Evolutionary conservation across 768 basidiomycete species (phyloP), one percentile per base, ranked within the genome.

Genomic region (Flagelloscypha sp.): DNA sequence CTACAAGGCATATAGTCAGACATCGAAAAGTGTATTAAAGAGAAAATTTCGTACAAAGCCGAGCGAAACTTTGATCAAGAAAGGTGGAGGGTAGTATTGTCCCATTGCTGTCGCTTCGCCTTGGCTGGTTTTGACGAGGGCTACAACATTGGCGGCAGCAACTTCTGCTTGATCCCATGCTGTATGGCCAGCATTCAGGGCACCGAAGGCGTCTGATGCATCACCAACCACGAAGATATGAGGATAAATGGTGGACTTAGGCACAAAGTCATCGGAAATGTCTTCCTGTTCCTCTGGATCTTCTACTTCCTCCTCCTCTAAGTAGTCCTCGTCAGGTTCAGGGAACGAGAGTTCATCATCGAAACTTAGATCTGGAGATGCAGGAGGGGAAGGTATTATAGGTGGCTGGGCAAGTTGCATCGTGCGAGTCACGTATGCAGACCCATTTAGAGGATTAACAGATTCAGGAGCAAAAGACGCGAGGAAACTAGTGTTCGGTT

Each of bases 401-500:
- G 40, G 43, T 4, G 47, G 33, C 1, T 59, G 51, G 5, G 52
- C 59, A 9, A 80, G 51, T 45, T 75, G 76, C 65, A 79, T 59
- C 1, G 72, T 72, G 6, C 63, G 61, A 17, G 67, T 48, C 16
- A 79, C 75, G 27, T 57, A 59, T 8, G 64, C 58, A 35, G 71
- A 57, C n/a, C 56, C 53, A 29, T 49, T 70, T 8, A 49, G 42
- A 0, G 58, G 48, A 15, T 66, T 57, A 9, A 75, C 58, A 1
- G 66, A 60, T 8, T 45, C 38, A 3, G 60, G 50, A 46, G 72
- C 66, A 56, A 72, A 59, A 1, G 46, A 47, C 16, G 44, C 48
- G 2, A 81, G 53, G 24, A 79, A 44, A 1, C 45, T 48, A 0
- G 76, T 74, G 48, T 79, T 78, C 11, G 76, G 76, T 5, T 46